Evolutionary conservation across 768 basidiomycete species (phyloP).

Genomic region (Mycena filopes): DNA sequence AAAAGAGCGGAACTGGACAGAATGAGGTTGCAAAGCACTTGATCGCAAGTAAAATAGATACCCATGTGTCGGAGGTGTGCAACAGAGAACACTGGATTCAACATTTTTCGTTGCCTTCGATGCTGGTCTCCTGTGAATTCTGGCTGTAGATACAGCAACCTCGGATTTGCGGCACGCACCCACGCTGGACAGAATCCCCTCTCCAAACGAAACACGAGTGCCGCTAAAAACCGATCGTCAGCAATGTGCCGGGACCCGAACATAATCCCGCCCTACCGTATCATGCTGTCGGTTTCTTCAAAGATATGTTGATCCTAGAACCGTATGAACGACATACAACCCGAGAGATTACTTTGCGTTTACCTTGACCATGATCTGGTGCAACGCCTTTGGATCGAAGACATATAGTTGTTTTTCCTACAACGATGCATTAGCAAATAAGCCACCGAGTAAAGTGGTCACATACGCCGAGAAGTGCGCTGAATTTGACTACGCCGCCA

Average conservation of each 20-base stretch:
- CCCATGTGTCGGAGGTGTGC: constrained; percentile 53
- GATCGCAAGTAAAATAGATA: constrained; percentile 20
- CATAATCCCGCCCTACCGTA: constrained; percentile 37
- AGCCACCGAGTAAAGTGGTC: too few relatives aligned
- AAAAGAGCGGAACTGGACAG: constrained; percentile 43
- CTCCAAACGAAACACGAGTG: constrained; percentile 33
- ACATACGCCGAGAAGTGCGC: constrained; percentile 32
- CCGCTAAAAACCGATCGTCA: background rate
- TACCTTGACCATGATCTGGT: constrained; percentile 48
- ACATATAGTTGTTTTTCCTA: constrained; percentile 45
- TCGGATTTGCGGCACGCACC: constrained; percentile 19
- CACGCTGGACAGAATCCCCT: constrained; percentile 31
- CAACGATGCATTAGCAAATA: background rate
- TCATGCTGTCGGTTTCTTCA: constrained; percentile 41
- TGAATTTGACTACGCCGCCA: constrained; percentile 29
- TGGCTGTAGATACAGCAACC: too few relatives aligned
- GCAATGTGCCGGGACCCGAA: background rate
- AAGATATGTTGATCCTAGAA: constrained; percentile 46
- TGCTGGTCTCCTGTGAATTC: constrained; percentile 50
- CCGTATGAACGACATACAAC: background rate
- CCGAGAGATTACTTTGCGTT: background rate
- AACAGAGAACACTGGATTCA: constrained; percentile 57
- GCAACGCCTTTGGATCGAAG: constrained; percentile 48
- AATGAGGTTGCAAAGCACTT: background rate
- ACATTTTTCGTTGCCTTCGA: constrained; percentile 53